Conservation (phyloP, 1,284 basidiomycete genomes). For the Sporisorium graminicola region DNA sequence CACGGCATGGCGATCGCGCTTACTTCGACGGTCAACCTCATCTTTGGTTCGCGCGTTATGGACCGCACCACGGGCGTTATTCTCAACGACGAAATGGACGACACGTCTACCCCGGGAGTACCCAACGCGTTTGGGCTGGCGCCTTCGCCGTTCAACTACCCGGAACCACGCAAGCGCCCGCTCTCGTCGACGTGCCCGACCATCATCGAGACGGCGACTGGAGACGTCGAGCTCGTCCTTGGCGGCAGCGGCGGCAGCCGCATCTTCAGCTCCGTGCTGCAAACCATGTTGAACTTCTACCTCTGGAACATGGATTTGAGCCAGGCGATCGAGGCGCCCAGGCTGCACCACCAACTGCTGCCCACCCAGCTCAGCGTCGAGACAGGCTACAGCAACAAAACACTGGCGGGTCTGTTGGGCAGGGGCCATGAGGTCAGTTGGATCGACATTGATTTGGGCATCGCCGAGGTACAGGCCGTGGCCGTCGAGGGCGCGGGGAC, state of each 20-base stretch:
- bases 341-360: slow-evolving; percentile 85
- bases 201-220: slow-evolving; percentile 68
- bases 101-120: slow-evolving; percentile 70
- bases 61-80: slow-evolving; percentile 58
- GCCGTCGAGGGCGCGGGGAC: slow-evolving; percentile 15
- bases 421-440: slow-evolving; percentile 53
- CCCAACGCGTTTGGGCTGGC: slow-evolving; percentile 70
- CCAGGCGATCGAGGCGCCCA: slow-evolving; percentile 83
- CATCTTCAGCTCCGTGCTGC: slow-evolving; percentile 80
- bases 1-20: slow-evolving; percentile 70
- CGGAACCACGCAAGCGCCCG: slow-evolving; percentile 70
- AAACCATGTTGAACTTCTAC: slow-evolving; percentile 81
- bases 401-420: slow-evolving; percentile 36
- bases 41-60: slow-evolving; percentile 68
- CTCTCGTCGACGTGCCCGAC: slow-evolving; percentile 70
- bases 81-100: slow-evolving; percentile 71
- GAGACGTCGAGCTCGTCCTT: slow-evolving; percentile 68
- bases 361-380: slow-evolving; percentile 55
- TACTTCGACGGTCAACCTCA: slow-evolving; percentile 71
- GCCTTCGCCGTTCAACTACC: slow-evolving; percentile 69
- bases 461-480: slow-evolving; percentile 62
- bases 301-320: slow-evolving; percentile 84
- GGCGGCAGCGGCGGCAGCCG: slow-evolving; percentile 70
- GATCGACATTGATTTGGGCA: slow-evolving; percentile 58
- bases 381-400: slow-evolving; percentile 48